Percentiles rank a stretch among this genome's conserved stretches.
phyloP scores from a whole-genome alignment of 345 rosid species.

The Eucalyptus marginata region DNA sequence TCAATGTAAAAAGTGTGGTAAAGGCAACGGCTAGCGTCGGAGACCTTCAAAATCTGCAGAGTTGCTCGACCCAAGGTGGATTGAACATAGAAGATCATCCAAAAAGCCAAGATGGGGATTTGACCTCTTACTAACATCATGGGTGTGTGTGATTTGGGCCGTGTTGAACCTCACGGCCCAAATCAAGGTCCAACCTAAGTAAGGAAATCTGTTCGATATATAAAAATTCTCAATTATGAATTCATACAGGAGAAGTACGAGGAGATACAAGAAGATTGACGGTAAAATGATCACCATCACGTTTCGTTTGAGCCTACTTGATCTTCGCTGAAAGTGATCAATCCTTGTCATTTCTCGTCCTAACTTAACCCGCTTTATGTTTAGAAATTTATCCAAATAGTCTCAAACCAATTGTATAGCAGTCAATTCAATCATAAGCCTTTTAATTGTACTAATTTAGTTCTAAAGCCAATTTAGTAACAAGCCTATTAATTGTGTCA shows the following conservation, averaged over 20 bases:
- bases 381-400: neutral
- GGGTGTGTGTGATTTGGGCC: neutral
- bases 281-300: neutral
- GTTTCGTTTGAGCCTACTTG: neutral
- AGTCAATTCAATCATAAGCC: fast-evolving
- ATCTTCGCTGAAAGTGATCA: neutral
- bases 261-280: neutral
- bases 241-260: neutral
- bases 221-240: neutral
- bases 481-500: neutral
- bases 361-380: neutral
- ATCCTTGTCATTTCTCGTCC: neutral
- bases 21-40: neutral
- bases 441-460: neutral
- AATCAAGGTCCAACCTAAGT: neutral
- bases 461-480: neutral
- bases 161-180: neutral
- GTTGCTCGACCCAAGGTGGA: neutral
- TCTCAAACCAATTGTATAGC: neutral
- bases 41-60: neutral
- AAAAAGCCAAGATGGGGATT: neutral
- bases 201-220: neutral
- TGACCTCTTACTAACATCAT: neutral
- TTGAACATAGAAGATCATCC: neutral
- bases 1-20: neutral